Base-by-base conservation (phyloP, 2,329 filamentous ascomycete genomes). In the Emergomyces orientalis region DNA sequence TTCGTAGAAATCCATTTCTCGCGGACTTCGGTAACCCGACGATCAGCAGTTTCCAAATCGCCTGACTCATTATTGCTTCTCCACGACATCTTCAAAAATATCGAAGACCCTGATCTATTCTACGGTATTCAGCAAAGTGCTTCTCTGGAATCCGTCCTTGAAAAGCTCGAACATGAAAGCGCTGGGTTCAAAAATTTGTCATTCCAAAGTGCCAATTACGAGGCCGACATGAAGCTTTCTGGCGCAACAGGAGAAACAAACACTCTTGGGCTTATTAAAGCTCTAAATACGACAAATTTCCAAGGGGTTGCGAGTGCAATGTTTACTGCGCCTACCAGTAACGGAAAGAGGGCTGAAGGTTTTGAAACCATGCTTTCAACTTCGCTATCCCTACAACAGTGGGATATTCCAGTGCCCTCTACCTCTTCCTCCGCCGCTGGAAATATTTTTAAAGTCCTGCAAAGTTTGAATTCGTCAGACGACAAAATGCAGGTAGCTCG, bases 101-200 rank as follows among this genome's bases (percentile, higher is more conserved):
- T 99, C 56, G 92, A 97, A 71, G 95, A 99, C 70, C 93, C 92
- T 1, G 94, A 99, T 73, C 88, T 91, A 0, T 99, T 96, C 73
- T 99, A 99, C 71, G 95, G 94, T 3, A 82, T 97, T 8, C 85
- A 90, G 51, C 89, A 95, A 73, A 84, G 85, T 49, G 84, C 91
- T 7, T 91, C 86, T 63, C 77, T 99, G 19, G 80, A 84, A 19
- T 90, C 88, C 13, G 88, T 97, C 0, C 80, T 97, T 63, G 84
- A 88, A 59, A 87, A 90, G 11, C 82, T 97, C 4, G 91, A 96
- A 67, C 93, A 97, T 71, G 94, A 99, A 76, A 87, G 87, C 59
- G 88, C 96, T 68, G 92, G 92, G 0, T 81, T 87, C 59, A 96
- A 95, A 71, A 93, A 89, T 66, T 82, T 99, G 22, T 87, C 94